A percentile compares a stretch with the other conserved stretches of the same genome.
These are phyloP conservation scores for Amoebophrya sp. DNA, from an alignment of 169 alveolate genomes.

Conservation along the genomic window DNA sequence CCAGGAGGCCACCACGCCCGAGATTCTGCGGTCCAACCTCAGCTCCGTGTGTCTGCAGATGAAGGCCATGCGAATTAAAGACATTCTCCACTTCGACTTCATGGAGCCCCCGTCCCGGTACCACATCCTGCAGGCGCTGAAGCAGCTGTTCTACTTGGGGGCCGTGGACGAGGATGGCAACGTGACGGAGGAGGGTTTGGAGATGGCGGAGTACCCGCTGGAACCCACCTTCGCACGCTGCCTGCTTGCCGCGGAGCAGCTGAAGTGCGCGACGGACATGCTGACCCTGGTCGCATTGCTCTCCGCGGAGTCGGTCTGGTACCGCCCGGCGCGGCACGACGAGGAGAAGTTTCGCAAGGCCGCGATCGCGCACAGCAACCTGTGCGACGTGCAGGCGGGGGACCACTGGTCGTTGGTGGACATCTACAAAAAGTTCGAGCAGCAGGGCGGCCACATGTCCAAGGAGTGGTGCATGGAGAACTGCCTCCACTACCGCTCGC, in stretches of 20 bases:
- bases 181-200: conserved; percentile 81
- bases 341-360: conserved; percentile 39
- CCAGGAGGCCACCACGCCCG: conserved; percentile 94
- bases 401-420: conserved; percentile 97
- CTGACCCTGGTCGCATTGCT: conserved; percentile 42
- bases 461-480: conserved; percentile 43
- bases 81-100: conserved; percentile 92
- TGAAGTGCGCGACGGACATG: conserved; percentile 51
- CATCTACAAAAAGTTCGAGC: conserved; percentile 94
- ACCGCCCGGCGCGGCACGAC: conserved; percentile 40
- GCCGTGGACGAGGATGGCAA: conserved; percentile 69
- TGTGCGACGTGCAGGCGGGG: conserved; percentile 63
- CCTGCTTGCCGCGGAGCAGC: conserved; percentile 69
- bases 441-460: conserved; percentile 48
- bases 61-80: conserved; percentile 85
- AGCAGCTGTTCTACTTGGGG: conserved; percentile 71
- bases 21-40: conserved; percentile 95
- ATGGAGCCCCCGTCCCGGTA: conserved; percentile 97
- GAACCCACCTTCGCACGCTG: conserved; percentile 98
- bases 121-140: conserved; percentile 25
- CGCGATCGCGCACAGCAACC: conserved; percentile 19
- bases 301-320: conserved; percentile 40
- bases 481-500: conserved; percentile 41
- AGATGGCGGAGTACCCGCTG: conserved; percentile 97
- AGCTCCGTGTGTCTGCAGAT: conserved; percentile 93